Base-by-base conservation (phyloP, 768 basidiomycete species). In the Neoboletus magnificus region DNA sequence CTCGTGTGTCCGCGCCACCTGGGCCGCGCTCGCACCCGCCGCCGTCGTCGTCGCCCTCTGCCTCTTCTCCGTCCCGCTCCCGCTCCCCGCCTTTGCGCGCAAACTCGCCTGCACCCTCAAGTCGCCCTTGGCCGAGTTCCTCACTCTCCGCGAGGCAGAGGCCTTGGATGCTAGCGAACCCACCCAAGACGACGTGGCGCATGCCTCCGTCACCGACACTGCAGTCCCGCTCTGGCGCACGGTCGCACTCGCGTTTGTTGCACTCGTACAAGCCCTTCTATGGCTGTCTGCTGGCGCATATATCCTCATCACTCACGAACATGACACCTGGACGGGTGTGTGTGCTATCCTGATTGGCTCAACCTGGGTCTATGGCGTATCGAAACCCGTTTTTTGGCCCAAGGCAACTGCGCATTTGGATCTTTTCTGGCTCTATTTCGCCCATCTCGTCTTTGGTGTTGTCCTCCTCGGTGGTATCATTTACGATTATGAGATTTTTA, bases 271-370 rank as follows among this genome's bases (percentile, higher is more conserved):
- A 61, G 73, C 81, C 0, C 71, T 90, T 6, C 63, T 71, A 10
- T 89, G 88, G 86, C 67, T 86, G 2, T 77, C 76, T n/a, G 63
- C 75, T 4, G 84, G 81, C n/a, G 80, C 82, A 7, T 91, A 82
- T 66, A 62, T 63, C 16, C 59, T 84, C 16, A 58, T 75, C 35
- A 74, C 79, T n/a, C 71, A 70, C 37, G 67, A 77, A 22, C 54
- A 64, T 0, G 50, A 63, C 22, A 30, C 59, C 2, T 78, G 77
- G 74, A 59, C 52, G 15, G 75, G 70, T 18, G 55, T 77, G 2
- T 73, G 73, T 8, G 72, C 77, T 0, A 71, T 86, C 46, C 64
- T 86, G 30, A 62, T 81, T 25, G 81, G 83, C 0, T 57, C 72
- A 0, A 73, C 82, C 4, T 92, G 91, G 91, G 66, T 87, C 37